Evolutionary conservation across 2,329 filamentous ascomycete genomes (phyloP), one percentile per base, ranked within the genome.

Genomic region (Botrytis squamosa): DNA sequence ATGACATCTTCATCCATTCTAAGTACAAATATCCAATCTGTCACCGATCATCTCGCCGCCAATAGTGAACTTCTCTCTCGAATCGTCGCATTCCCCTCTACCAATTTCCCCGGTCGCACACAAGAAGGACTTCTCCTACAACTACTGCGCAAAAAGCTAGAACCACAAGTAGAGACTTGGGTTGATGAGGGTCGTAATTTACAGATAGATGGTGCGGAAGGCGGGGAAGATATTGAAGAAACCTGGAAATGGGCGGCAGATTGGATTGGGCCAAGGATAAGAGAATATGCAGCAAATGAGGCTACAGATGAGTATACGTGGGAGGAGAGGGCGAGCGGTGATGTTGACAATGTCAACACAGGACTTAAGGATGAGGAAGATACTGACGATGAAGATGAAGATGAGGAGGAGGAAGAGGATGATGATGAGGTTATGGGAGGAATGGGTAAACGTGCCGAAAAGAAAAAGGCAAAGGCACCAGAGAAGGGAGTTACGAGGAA

Each of bases 111-210:
- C 7, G 91, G 89, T 55, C 90, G 88, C 77, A 91, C 87, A 8
- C 90, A 93, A 74, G 89, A 92, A 81, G 83, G 82, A 67, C 85
- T 93, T 6, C 86, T 95, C 1, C 86, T 88, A 40, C 88, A 91
- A 78, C 85, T 97, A 3, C 85, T 97, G 46, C 91, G 93, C 57
- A 97, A 96, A 83, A 96, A 96, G 81, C 87, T 94, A 67, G 93
- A 96, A 77, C 93, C 93, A 0, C 86, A 89, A 38, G 90, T 94
- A 29, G 92, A 95, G 80, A 89, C 90, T 73, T 91, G 91, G 83
- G 90, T 95, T 40, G 88, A 89, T 36, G 84, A 89, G 70, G 91
- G 90, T 1, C 87, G 88, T 52, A 85, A 85, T 74, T 84, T 84
- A 42, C 78, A 76, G 52, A 76, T 69, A 73, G 77, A 78, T 55